Percentiles rank a stretch among this genome's conserved stretches.
Conservation (phyloP, 1,284 basidiomycete species). For the Apiotrichum laibachii region DNA sequence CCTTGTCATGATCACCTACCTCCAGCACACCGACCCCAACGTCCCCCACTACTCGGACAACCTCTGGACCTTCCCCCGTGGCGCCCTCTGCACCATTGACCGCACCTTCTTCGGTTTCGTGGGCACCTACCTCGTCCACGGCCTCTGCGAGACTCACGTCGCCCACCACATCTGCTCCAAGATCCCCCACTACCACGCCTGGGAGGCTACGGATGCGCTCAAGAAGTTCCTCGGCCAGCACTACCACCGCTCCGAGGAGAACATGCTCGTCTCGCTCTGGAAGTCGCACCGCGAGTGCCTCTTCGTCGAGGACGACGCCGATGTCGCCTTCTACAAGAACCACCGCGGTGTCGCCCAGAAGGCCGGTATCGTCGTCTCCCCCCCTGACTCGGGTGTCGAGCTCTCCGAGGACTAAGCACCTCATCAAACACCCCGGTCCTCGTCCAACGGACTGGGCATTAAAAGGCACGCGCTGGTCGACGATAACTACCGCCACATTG, state of each 20-base stretch:
- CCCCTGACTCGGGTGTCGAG: constrained; percentile 78
- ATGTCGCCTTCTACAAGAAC: constrained; percentile 90
- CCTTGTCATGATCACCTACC: constrained; percentile 88
- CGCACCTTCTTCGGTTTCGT: constrained; percentile 79
- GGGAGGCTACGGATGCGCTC: constrained; percentile 89
- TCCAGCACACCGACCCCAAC: constrained; percentile 59
- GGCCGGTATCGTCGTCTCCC: constrained; percentile 61
- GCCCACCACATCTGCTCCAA: constrained; percentile 86
- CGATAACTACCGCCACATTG: too few species aligned
- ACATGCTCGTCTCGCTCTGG: constrained; percentile 57
- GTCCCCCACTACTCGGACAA: constrained; percentile 77
- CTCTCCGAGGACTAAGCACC: constrained; percentile 1
- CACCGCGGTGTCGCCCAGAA: constrained; percentile 69
- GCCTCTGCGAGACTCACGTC: constrained; percentile 92
- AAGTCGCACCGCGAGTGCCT: constrained; percentile 55
- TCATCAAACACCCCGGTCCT: too few species aligned
- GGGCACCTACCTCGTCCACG: constrained; percentile 68
- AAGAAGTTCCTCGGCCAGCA: constrained; percentile 69
- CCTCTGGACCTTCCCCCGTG: constrained; percentile 91
- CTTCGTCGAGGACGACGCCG: constrained; percentile 88
- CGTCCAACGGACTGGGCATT: too few species aligned
- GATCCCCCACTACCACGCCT: constrained; percentile 78
- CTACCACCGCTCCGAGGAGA: constrained; percentile 56
- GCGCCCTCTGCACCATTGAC: constrained; percentile 92
- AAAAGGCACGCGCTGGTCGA: too few species aligned